Percentiles rank a stretch among this genome's conserved stretches.
These are phyloP conservation scores for Fusarium torreyae DNA, from an alignment of 2,329 filamentous ascomycete species.

Conservation along the genomic window DNA sequence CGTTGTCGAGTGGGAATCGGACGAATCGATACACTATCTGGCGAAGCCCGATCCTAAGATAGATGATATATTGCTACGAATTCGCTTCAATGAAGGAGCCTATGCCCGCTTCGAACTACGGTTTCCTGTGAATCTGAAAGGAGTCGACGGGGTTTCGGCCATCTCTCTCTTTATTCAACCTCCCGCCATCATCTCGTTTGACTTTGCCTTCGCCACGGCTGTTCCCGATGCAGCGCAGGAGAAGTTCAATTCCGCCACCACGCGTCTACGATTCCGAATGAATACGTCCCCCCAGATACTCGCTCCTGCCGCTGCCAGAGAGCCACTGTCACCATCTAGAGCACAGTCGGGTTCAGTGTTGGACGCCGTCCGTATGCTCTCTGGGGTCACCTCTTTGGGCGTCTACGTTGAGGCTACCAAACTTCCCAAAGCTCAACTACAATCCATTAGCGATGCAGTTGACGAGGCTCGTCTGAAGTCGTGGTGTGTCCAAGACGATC, in stretches of 20 bases:
- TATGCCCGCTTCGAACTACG: conserved; percentile 11
- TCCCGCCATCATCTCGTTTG: conserved; percentile 30
- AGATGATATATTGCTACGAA: conserved; percentile 6
- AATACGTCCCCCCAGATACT: conserved; percentile 4
- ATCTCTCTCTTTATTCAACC: conserved; percentile 15
- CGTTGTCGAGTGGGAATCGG: conserved; percentile 23
- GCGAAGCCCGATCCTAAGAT: conserved; percentile 31
- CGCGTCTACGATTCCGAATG: conserved; percentile 7
- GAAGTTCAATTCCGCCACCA: conserved; percentile 6
- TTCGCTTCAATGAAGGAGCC: background rate
- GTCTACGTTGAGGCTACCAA: conserved; percentile 29
- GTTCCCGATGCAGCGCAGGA: conserved; percentile 11
- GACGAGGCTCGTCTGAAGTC: background rate
- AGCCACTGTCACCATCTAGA: conserved; percentile 23
- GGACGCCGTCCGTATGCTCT: conserved; percentile 28
- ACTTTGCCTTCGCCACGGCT: background rate
- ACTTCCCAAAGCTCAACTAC: conserved; percentile 29
- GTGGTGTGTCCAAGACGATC: background rate
- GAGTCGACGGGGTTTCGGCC: conserved; percentile 6
- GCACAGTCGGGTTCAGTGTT: conserved; percentile 31
- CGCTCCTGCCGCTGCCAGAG: background rate
- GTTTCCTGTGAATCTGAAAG: conserved; percentile 32
- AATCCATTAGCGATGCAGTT: conserved; percentile 20
- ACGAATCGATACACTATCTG: conserved; percentile 12
- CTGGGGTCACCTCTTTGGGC: conserved; percentile 8